Base-by-base conservation (phyloP, 208 protist genomes). In the Leishmania guyanensis region DNA sequence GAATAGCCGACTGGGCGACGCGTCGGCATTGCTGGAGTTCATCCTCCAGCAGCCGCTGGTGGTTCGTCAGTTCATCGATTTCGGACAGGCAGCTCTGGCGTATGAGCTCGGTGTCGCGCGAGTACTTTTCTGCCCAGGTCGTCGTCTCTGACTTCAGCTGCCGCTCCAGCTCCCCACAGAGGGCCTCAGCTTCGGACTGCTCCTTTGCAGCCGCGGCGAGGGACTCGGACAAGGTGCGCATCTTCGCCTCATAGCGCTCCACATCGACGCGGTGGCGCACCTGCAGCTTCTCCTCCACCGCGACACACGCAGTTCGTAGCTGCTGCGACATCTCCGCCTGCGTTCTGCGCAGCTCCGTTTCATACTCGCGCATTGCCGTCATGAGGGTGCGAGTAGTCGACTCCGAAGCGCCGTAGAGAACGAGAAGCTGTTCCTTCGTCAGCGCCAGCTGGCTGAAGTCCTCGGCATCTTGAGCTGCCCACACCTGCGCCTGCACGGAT, bases 401-500 rank as follows among this genome's bases (percentile, higher is more conserved):
- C 79, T 82, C 79, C 0, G 79, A 69, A n/a, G 79, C 79, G 16
- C 2, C 22, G 50, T 73, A 77, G 16, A 82, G 79, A 8, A 6
- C 4, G 0, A 82, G 36, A 8, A 54, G 68, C 29, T 82, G 22
- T 8, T 69, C 79, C 62, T 78, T 66, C 1, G 60, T 53, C 9
- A 86, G 12, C 6, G 71, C 68, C 5, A 86, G 70, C 36, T 86
- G 50, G 33, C 39, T n/a, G 26, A 77, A 72, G 51, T 86, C 83
- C 58, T 22, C 60, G 1, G 75, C 78, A 8, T 54, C 79, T 46
- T 86, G 83, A 2, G 80, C 75, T 1, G 76, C 73, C 75, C 79
- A 86, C 60, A 60, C 17, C 50, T 77, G 60, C 6, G 79, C 79
- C 54, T 82, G 58, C 0, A 50, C 6, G 17, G 79, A 82, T 29